Evolutionary conservation across 2,329 filamentous ascomycete species (phyloP), one percentile per base, ranked within the genome.

Genomic region (Sodiomyces alkalinus): DNA sequence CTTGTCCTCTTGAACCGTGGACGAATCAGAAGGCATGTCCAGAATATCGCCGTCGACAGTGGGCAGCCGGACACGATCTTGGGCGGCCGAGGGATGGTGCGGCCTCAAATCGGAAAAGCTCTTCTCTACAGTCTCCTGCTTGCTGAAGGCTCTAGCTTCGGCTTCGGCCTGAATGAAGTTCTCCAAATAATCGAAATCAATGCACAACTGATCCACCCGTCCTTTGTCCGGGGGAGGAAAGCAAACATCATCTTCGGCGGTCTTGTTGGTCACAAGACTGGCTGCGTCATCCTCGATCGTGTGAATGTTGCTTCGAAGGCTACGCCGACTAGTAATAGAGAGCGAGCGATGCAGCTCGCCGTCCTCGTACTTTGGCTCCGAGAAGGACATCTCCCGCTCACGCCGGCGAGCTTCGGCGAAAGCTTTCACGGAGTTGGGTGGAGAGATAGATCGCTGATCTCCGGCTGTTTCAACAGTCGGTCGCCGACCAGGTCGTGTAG

Each of bases 361-460:
- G 12, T 64, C 59, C 5, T 64, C 56, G 12, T 47, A 44, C 34
- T 37, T 50, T 31, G 51, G 45, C 37, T 67, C 68, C 11, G 63
- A 68, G 37, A 64, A 57, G 14, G 64, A 74, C 46, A 64, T 48
- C 34, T 74, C 82, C 23, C 86, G 79, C 47, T 87, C 81, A 33
- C 86, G 77, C 33, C 83, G 80, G 28, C 83, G 78, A 31, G 82
- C 81, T 44, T 90, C 81, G 12, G 90, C 90, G 52, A 98, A 98
- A 4, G 90, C 90, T 51, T 96, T 92, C 28, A 98, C 85, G 0
- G 90, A 98, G 52, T 94, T 98, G 6, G 90, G 90, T 8, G 87
- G 87, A 5, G 90, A 96, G 3, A 71, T 60, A 1, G 81, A 83
- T 31, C 82, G 68, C 26, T 68, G 71, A 14, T 69, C 65, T 15